These are phyloP conservation scores for Crithidia bombi DNA, from an alignment of 208 protist species.

Conservation along the genomic window DNA sequence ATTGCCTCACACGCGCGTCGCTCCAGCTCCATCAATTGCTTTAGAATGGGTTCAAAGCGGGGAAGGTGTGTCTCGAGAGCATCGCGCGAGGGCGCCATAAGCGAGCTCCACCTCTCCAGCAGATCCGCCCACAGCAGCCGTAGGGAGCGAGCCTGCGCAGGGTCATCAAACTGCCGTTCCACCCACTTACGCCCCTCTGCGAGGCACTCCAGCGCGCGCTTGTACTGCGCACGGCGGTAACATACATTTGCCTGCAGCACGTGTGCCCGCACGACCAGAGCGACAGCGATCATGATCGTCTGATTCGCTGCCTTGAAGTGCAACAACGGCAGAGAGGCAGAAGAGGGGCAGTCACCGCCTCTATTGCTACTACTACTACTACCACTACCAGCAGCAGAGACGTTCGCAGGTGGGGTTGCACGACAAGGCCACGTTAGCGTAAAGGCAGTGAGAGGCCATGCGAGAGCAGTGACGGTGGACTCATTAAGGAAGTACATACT, in stretches of 20 bases:
- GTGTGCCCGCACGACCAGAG: conserved; percentile 51
- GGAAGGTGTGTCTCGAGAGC: conserved; percentile 10
- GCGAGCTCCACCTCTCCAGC: conserved; percentile 17
- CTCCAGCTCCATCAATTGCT: conserved; percentile 25
- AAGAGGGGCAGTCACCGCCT: too few relatives aligned
- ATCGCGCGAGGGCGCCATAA: background rate
- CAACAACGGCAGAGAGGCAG: background rate
- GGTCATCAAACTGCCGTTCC: conserved; percentile 11
- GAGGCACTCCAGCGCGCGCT: conserved; percentile 39
- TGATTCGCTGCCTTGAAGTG: conserved; percentile 24
- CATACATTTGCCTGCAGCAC: conserved; percentile 43
- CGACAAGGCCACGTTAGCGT: conserved; percentile 19
- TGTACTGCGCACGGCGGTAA: conserved; percentile 30
- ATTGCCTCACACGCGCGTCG: conserved; percentile 41
- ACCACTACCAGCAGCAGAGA: background rate
- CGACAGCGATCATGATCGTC: conserved; percentile 42
- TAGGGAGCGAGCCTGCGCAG: conserved; percentile 21
- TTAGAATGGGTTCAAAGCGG: conserved; percentile 17
- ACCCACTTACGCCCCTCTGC: conserved; percentile 37
- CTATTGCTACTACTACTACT: background rate
- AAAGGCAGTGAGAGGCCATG: conserved; percentile 34
- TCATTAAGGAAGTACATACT: conserved; percentile 38
- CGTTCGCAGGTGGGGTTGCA: background rate
- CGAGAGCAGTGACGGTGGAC: conserved; percentile 29
- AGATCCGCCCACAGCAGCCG: conserved; percentile 34